Percentiles rank a stretch among this genome's conserved stretches.
Evolutionary conservation across 345 rosid genomes (phyloP).

Genomic region (Melaleuca quinquenervia): DNA sequence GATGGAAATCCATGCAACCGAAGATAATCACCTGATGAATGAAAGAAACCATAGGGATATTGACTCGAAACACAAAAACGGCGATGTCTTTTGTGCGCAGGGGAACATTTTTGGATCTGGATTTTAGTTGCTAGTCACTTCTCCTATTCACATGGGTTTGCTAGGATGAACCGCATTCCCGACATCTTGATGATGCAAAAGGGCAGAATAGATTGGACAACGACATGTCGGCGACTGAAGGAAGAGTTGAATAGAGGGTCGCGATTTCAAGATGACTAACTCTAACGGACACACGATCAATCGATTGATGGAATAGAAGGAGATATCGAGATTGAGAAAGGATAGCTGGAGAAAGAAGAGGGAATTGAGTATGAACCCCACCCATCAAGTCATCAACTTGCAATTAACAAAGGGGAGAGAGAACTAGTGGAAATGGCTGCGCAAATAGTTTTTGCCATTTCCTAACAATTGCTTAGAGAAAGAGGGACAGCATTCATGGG

Average conservation of each 20-base stretch:
- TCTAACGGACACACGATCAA: background rate
- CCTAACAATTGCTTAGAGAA: background rate
- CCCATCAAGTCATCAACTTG: background rate
- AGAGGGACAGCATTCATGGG: background rate
- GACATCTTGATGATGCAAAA: background rate
- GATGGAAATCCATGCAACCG: background rate
- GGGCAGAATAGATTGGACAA: background rate
- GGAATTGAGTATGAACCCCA: background rate
- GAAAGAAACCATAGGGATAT: background rate
- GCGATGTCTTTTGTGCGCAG: background rate
- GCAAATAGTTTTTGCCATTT: background rate
- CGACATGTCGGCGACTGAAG: background rate
- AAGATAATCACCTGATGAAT: background rate
- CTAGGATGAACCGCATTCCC: background rate
- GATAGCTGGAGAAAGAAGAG: background rate
- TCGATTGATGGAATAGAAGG: background rate
- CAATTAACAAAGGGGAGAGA: background rate
- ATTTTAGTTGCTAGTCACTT: background rate
- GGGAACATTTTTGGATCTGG: background rate
- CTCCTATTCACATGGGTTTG: background rate
- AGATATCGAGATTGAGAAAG: background rate
- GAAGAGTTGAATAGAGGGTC: background rate
- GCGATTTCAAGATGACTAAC: background rate
- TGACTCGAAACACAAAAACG: background rate
- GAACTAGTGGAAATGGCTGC: slow-evolving; percentile 1